Percentiles rank a stretch among this genome's conserved stretches.
phyloP scores from a whole-genome alignment of 305 asterid species.

The Fraxinus albicans region DNA sequence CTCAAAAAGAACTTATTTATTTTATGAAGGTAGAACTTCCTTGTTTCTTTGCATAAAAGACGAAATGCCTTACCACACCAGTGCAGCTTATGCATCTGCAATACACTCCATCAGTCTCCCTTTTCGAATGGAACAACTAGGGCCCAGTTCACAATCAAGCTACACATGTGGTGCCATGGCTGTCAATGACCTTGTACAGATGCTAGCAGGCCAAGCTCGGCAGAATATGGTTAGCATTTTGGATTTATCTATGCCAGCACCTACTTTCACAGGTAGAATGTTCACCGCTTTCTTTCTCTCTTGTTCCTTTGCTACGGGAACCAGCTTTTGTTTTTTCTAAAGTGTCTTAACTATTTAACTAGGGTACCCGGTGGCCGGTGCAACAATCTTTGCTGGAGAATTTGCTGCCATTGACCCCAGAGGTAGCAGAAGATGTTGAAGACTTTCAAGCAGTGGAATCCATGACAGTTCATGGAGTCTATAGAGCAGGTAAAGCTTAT shows the following conservation, averaged over 20 bases:
- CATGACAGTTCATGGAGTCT: slow-evolving; percentile 69
- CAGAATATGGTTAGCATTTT: slow-evolving; percentile 65
- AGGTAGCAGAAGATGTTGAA: slow-evolving; percentile 54
- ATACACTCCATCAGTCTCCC: slow-evolving; percentile 86
- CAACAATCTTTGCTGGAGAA: slow-evolving; percentile 47
- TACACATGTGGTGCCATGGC: slow-evolving; percentile 57
- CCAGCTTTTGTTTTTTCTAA: not conserved
- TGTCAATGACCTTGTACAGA: slow-evolving; percentile 57
- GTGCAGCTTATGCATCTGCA: slow-evolving; percentile 92
- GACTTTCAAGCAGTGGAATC: slow-evolving; percentile 78
- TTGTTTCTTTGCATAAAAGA: slow-evolving; percentile 61
- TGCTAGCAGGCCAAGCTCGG: slow-evolving; percentile 74
- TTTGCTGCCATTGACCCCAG: slow-evolving; percentile 72
- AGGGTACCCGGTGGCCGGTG: slow-evolving; percentile 32
- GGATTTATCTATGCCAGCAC: slow-evolving; percentile 80
- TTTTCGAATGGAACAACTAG: slow-evolving; percentile 68
- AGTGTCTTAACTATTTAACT: slow-evolving; percentile 16
- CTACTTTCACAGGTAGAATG: slow-evolving; percentile 59
- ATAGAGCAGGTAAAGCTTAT: slow-evolving; percentile 56
- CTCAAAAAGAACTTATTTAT: not conserved
- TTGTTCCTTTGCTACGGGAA: not conserved
- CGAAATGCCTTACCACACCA: slow-evolving; percentile 66
- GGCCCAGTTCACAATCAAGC: slow-evolving; percentile 58
- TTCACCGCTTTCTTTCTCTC: not conserved
- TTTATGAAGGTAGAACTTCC: slow-evolving; percentile 58